Base-by-base conservation (phyloP, 2,329 filamentous ascomycete species). In the Stachybotrys chlorohalonatus region DNA sequence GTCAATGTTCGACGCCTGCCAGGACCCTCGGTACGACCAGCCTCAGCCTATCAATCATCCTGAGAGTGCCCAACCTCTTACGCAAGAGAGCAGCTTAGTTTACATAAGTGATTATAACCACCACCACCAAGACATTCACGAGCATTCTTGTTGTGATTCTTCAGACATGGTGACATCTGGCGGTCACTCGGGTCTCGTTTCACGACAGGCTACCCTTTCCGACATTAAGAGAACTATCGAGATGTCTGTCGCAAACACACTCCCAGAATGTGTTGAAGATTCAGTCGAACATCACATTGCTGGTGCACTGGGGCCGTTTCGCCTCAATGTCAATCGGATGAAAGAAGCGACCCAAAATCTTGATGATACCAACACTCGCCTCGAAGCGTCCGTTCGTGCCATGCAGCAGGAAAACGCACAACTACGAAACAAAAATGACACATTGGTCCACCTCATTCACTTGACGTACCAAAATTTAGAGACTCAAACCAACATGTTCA, bases 201-300 rank as follows among this genome's bases (percentile, higher is more conserved):
- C 36, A 9, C 36, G 36, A 9, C 9, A 42, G 9, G 13, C 5
- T 42, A 9, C 13, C 9, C 36, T 42, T 9, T 42, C 36, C 9
- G 36, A 9, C 9, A 42, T 42, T 5, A 5, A 42, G 36, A 42
- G 13, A 13, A 42, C 36, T 5, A 13, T 42, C 6, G 36, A 42
- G 36, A 42, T 13, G 36, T 42, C 36, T 2, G 36, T 24, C 24
- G 24, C 24, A 24, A 24, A 24, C 24, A 24, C 24, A 24, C 24
- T 24, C 24, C 24, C 24, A 24, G 24, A 24, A 24, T 24, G 24
- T 30, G 56, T 69, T 13, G 68, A 70, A 46, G 58, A 67, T 1
- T 59, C 56, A 2, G 67, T 68, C 0, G 69, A 71, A 31, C 60
- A 67, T n/a, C 62, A 65, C 9, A 63, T 71, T 31, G 59, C 65